Conservation (phyloP, 2,329 filamentous ascomycete species). For the Didymosphaeria variabile region DNA sequence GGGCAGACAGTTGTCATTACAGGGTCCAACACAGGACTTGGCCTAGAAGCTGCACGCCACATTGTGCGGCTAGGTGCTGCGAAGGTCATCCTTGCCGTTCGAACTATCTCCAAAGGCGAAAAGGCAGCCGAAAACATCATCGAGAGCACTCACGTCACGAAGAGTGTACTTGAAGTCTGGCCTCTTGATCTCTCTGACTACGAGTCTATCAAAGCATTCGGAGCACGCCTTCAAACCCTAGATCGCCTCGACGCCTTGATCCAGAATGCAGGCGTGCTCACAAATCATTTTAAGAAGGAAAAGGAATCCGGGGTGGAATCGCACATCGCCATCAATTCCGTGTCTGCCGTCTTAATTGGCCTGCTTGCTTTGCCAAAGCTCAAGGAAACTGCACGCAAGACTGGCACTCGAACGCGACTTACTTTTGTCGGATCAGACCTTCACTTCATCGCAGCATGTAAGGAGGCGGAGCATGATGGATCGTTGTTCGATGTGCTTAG, state of each 20-base stretch:
- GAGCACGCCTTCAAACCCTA: slow-evolving; percentile 29
- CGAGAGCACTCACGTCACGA: slow-evolving; percentile 34
- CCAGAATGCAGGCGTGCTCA: slow-evolving; percentile 51
- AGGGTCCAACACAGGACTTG: slow-evolving; percentile 59
- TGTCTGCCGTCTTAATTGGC: slow-evolving; percentile 31
- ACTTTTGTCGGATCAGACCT: slow-evolving; percentile 40
- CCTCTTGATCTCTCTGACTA: slow-evolving; percentile 53
- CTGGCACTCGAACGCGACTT: slow-evolving; percentile 27
- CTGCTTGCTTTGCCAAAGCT: slow-evolving; percentile 41
- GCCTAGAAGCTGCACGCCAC: slow-evolving; percentile 57
- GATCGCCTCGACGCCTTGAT: slow-evolving; percentile 46
- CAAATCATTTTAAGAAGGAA: slow-evolving; percentile 14
- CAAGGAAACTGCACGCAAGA: slow-evolving; percentile 26
- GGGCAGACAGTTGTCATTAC: slow-evolving; percentile 58
- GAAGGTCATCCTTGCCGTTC: slow-evolving; percentile 58
- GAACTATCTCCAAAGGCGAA: slow-evolving; percentile 55
- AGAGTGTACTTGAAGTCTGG: slow-evolving; percentile 56
- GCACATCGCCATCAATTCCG: slow-evolving; percentile 34
- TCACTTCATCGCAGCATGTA: slow-evolving; percentile 34
- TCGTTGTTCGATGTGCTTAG: slow-evolving; percentile 35
- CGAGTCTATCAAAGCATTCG: slow-evolving; percentile 48
- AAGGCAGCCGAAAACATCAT: slow-evolving; percentile 54
- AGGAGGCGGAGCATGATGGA: slow-evolving; percentile 25
- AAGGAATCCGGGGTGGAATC: slow-evolving; percentile 26
- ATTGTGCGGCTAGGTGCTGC: slow-evolving; percentile 51